Percentiles rank a stretch among this genome's conserved stretches.
phyloP scores from a whole-genome alignment of 2,329 filamentous ascomycete genomes.

The Diaporthe sp. region DNA sequence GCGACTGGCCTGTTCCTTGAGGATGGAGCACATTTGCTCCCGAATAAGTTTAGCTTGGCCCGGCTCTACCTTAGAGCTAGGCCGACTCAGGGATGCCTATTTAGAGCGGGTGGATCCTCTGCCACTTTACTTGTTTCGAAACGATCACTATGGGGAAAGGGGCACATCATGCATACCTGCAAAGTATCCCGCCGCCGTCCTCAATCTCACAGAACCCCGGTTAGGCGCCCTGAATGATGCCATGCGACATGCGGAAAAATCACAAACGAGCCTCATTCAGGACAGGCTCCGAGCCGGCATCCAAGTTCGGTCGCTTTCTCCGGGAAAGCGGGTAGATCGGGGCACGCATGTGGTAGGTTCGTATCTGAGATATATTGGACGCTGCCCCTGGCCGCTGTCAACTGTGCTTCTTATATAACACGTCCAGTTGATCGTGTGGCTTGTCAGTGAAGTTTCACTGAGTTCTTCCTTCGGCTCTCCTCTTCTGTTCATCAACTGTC shows the following conservation, averaged over 20 bases:
- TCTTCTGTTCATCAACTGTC: slow-evolving; percentile 5
- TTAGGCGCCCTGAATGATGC: slow-evolving; percentile 33
- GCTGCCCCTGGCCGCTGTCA: slow-evolving; percentile 1
- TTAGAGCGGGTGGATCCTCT: slow-evolving; percentile 16
- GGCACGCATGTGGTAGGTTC: slow-evolving; percentile 11
- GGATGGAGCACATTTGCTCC: slow-evolving; percentile 5
- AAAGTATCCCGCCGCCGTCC: neutral
- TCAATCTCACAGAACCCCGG: slow-evolving; percentile 16
- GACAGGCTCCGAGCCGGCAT: slow-evolving; percentile 1
- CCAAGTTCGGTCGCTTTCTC: slow-evolving; percentile 17
- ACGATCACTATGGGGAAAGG: slow-evolving; percentile 31
- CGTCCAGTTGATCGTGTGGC: neutral
- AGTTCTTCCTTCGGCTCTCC: neutral
- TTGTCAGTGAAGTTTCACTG: slow-evolving; percentile 8
- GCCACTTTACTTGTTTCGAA: slow-evolving; percentile 38
- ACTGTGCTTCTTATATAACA: neutral
- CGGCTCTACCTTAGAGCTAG: slow-evolving; percentile 6
- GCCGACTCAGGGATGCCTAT: slow-evolving; percentile 15
- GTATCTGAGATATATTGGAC: slow-evolving; percentile 31
- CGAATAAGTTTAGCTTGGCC: slow-evolving; percentile 26
- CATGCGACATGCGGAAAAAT: slow-evolving; percentile 10
- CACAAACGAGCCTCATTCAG: slow-evolving; percentile 1
- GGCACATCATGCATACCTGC: slow-evolving; percentile 6
- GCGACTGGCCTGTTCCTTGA: slow-evolving; percentile 15
- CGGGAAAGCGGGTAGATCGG: slow-evolving; percentile 24